These are phyloP conservation scores for Wallacemonas sp. DNA, from an alignment of 208 protist genomes.

Conservation along the genomic window DNA sequence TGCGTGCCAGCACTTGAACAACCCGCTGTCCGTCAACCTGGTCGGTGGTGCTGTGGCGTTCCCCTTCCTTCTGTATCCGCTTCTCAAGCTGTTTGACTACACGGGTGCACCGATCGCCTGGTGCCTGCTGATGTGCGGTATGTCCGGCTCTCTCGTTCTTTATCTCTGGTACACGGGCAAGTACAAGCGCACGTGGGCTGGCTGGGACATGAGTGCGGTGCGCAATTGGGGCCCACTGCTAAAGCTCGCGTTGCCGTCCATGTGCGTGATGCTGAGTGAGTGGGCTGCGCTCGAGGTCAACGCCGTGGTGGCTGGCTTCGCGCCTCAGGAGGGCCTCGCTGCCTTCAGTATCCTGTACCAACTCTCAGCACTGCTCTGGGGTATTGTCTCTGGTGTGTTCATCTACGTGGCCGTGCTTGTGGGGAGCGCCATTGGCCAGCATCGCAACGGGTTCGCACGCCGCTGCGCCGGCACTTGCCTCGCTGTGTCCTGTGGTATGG, in stretches of 20 bases:
- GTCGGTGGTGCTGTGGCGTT: conserved; percentile 48
- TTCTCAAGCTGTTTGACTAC: conserved; percentile 54
- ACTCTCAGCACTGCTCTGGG: conserved; percentile 60
- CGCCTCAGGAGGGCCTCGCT: conserved; percentile 51
- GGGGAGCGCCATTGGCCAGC: conserved; percentile 69
- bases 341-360: conserved; percentile 76
- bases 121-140: conserved; percentile 59
- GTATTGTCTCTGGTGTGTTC: conserved; percentile 64
- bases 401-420: conserved; percentile 73
- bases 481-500: conserved; percentile 20
- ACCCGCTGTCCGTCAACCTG: conserved; percentile 62
- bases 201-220: conserved; percentile 59
- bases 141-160: conserved; percentile 46
- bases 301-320: conserved; percentile 62
- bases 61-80: conserved; percentile 52
- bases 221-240: conserved; percentile 63
- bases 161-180: conserved; percentile 63
- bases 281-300: conserved; percentile 81
- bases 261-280: conserved; percentile 84
- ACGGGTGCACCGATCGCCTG: conserved; percentile 59
- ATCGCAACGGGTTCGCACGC: conserved; percentile 48
- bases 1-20: conserved; percentile 72
- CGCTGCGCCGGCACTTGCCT: conserved; percentile 51
- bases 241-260: conserved; percentile 63
- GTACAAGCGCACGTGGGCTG: conserved; percentile 75